Percentiles rank a stretch among this genome's conserved stretches.
Conservation (phyloP, 306 rosid genomes). For the Clitoria ternatea region DNA sequence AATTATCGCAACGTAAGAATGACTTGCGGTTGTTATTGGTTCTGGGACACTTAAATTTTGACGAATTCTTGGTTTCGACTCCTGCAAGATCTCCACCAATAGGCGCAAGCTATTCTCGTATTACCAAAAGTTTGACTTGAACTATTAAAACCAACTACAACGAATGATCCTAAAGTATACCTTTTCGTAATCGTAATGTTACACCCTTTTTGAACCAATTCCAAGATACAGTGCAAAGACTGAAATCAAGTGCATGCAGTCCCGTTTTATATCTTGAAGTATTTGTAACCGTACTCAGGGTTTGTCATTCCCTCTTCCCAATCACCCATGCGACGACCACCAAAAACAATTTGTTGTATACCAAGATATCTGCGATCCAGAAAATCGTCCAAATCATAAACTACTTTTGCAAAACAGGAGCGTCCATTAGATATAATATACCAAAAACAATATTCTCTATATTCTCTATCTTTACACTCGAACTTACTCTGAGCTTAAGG, state of each 20-base stretch:
- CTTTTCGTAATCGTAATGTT: not conserved
- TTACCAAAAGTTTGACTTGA: not conserved
- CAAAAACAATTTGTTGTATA: slow-evolving; percentile 80
- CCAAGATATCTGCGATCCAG: slow-evolving; percentile 69
- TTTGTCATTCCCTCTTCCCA: slow-evolving; percentile 96
- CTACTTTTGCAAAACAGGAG: slow-evolving; percentile 4
- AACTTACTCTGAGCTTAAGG: slow-evolving; percentile 86
- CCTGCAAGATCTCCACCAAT: not conserved
- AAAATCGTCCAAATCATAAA: not conserved
- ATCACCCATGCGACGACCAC: slow-evolving; percentile 79
- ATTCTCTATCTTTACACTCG: not conserved
- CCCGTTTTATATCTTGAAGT: slow-evolving; percentile 59
- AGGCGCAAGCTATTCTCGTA: not conserved
- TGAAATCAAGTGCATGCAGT: not conserved
- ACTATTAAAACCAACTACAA: not conserved
- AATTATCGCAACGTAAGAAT: too few relatives aligned
- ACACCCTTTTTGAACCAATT: slow-evolving; percentile 4
- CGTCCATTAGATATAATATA: not conserved
- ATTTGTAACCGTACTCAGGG: slow-evolving; percentile 78
- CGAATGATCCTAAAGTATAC: not conserved
- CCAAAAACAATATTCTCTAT: too few relatives aligned
- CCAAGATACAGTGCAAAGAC: not conserved
- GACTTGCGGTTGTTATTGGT: too few relatives aligned
- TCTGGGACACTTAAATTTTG: too few relatives aligned
- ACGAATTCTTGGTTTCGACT: too few relatives aligned